Evolutionary conservation across 2,329 filamentous ascomycete genomes (phyloP).

Genomic region (Apiospora malaysiana): DNA sequence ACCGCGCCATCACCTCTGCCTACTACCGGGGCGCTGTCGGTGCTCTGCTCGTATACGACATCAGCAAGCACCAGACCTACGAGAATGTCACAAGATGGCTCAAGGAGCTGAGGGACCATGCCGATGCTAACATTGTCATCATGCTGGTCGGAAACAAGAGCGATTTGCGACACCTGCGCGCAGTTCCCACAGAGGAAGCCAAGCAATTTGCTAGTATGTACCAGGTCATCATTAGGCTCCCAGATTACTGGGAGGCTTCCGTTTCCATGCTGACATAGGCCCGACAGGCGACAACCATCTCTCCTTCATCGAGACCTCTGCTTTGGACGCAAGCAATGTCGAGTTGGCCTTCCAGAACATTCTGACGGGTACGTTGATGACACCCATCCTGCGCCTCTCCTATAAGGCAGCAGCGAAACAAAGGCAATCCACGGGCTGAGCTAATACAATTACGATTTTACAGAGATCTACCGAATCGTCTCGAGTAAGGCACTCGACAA

Average conservation of each 20-base stretch:
- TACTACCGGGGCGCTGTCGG: slow-evolving; percentile 99
- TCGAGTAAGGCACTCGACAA: slow-evolving; percentile 96
- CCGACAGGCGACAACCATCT: slow-evolving; percentile 89
- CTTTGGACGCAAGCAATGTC: slow-evolving; percentile 97
- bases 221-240: slow-evolving; percentile 22
- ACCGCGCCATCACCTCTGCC: slow-evolving; percentile 97
- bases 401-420: slow-evolving; percentile 21
- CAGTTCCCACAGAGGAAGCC: slow-evolving; percentile 96
- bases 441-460: not conserved
- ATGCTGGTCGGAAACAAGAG: slow-evolving; percentile 99
- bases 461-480: slow-evolving; percentile 99
- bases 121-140: slow-evolving; percentile 98
- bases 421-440: slow-evolving; percentile 24
- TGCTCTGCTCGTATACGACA: slow-evolving; percentile 97
- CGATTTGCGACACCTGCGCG: slow-evolving; percentile 97
- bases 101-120: slow-evolving; percentile 97
- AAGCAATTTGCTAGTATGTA: slow-evolving; percentile 92
- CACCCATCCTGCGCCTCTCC: not conserved
- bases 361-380: slow-evolving; percentile 78
- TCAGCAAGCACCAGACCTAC: slow-evolving; percentile 99
- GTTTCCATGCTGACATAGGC: slow-evolving; percentile 34
- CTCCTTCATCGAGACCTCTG: slow-evolving; percentile 99
- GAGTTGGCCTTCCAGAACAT: slow-evolving; percentile 99
- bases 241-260: not conserved
- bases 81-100: slow-evolving; percentile 99